These are phyloP conservation scores for Papiliotrema flavescens DNA, from an alignment of 1,284 basidiomycete genomes.

Conservation along the genomic window DNA sequence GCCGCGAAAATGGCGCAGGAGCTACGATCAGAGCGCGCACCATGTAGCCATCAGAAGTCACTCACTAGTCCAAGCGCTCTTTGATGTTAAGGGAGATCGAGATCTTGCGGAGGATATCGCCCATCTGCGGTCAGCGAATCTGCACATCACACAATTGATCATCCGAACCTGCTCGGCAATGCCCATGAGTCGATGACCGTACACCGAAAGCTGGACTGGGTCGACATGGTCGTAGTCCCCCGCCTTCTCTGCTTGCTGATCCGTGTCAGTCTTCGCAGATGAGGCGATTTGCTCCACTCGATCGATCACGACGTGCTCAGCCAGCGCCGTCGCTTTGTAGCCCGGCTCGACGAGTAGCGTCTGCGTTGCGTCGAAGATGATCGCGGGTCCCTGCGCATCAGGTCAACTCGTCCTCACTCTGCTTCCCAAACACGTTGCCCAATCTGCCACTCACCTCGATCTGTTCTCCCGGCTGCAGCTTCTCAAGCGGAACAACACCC, in stretches of 20 bases:
- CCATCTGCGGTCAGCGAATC: slow-evolving; percentile 41
- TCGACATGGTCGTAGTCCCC: slow-evolving; percentile 41
- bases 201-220: slow-evolving; percentile 54
- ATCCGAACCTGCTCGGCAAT: slow-evolving; percentile 49
- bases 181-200: slow-evolving; percentile 54
- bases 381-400: slow-evolving; percentile 30
- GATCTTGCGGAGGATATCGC: slow-evolving; percentile 52
- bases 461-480: slow-evolving; percentile 31
- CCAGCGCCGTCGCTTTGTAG: slow-evolving; percentile 12
- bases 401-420: not conserved
- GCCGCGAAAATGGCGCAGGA: slow-evolving; percentile 52
- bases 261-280: not conserved
- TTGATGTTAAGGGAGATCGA: slow-evolving; percentile 49
- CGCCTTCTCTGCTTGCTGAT: slow-evolving; percentile 14
- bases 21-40: slow-evolving; percentile 6
- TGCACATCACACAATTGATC: not conserved
- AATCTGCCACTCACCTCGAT: slow-evolving; percentile 13
- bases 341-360: slow-evolving; percentile 40
- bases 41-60: not conserved
- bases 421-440: too few species aligned
- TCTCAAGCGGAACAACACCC: slow-evolving; percentile 24
- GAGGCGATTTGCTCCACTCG: slow-evolving; percentile 19
- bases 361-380: slow-evolving; percentile 42
- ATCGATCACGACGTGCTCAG: slow-evolving; percentile 33
- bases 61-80: slow-evolving; percentile 38